A percentile compares a stretch with the other conserved stretches of the same genome.
Conservation (phyloP, 164 flowering plant species). For the Sedum album region DNA sequence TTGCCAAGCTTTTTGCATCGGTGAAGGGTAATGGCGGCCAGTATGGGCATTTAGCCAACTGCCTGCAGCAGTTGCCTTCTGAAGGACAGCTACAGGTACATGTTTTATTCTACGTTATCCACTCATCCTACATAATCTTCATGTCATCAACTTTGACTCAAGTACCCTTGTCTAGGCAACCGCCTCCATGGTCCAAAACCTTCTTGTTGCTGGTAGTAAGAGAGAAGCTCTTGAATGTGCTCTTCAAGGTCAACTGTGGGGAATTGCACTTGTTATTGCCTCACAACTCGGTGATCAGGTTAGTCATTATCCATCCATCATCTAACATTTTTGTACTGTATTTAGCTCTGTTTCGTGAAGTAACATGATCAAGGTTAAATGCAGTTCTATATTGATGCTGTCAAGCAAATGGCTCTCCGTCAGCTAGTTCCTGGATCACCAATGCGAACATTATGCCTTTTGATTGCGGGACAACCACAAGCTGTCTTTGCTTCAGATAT, state of each 20-base stretch:
- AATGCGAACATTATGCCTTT: too few species aligned
- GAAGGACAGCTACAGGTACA: slow-evolving; percentile 64
- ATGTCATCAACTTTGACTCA: background rate
- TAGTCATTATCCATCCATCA: slow-evolving; percentile 14
- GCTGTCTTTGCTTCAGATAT: too few species aligned
- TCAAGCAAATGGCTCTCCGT: too few species aligned
- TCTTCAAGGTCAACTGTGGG: slow-evolving; percentile 98
- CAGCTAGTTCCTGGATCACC: too few species aligned
- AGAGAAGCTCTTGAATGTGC: too few species aligned
- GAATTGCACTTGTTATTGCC: slow-evolving; percentile 87
- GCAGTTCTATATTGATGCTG: slow-evolving; percentile 86
- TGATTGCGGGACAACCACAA: too few species aligned
- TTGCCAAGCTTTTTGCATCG: too few species aligned
- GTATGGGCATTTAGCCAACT: too few species aligned
- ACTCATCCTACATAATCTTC: background rate
- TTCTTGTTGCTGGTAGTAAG: slow-evolving; percentile 94
- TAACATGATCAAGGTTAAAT: slow-evolving; percentile 10
- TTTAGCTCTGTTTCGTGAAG: background rate
- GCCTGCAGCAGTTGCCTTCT: too few species aligned
- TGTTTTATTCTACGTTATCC: background rate
- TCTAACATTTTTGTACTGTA: background rate
- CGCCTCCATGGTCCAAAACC: slow-evolving; percentile 84
- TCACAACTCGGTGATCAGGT: slow-evolving; percentile 85
- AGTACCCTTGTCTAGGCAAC: slow-evolving; percentile 44
- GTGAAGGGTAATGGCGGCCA: too few species aligned